Evolutionary conservation across 1,284 basidiomycete species (phyloP), one percentile per base, ranked within the genome.

Genomic region (Pisolithus thermaeus): DNA sequence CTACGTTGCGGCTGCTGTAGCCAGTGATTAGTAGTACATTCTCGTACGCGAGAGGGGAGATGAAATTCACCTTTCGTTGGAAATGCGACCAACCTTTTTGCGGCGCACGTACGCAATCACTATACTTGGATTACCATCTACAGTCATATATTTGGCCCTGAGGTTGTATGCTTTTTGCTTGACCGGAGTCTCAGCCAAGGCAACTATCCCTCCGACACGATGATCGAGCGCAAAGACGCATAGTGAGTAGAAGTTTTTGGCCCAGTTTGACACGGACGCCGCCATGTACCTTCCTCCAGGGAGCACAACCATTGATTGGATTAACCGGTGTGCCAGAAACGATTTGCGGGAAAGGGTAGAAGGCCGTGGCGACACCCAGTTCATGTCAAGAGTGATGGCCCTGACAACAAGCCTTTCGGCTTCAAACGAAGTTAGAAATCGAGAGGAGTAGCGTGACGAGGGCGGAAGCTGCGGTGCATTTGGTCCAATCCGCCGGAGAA

Each of bases 201-300:
- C 71, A 12, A 74, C 70, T 7, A 74, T 70, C 12, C 74, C 75
- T 46, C 69, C 59, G 30, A 63, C 67, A 40, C 75, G 73, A 51
- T 81, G 75, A 59, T 87, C 84, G 54, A 88, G 65, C 22, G 72
- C 72, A 56, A 76, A 84, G 1, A 87, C 64, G 14, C 75, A 63
- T 20, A 89, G 58, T 27, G 72, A 76, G 61, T 78, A 83, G 35
- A 72, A 70, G 35, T 67, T 69, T 37, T 68, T 69, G 4, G 58
- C 60, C 2, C 57, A 56, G 58, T 82, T 78, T 53, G 71, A 73
- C 7, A 80, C 75, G 5, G 82, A 84, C 0, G 80, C 81, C 28
- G 86, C 68, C 52, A 87, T 72, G 55, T 83, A 84, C 56, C 84
- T 82, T 22, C 87, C 84, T 1, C 87, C 87, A 3, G 86, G 82